phyloP scores from a whole-genome alignment of 192 early-diverging fungal species.

The Jimgerdemannia lactiflua region DNA sequence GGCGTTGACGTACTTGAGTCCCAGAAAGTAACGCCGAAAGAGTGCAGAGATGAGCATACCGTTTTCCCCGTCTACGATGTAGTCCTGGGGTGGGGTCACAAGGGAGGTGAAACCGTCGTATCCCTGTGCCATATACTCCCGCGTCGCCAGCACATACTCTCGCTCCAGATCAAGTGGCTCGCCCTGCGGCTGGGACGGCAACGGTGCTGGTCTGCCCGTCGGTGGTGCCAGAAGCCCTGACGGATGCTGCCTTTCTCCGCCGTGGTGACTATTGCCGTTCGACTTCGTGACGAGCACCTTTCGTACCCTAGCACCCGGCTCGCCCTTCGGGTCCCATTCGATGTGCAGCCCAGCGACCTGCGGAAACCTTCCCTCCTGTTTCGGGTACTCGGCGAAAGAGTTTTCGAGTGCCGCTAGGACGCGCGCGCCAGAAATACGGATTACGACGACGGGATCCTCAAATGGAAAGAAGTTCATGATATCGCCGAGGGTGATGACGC shows the following conservation, averaged over 20 bases:
- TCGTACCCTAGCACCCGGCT: constrained; percentile 47
- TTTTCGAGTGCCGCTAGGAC: constrained; percentile 63
- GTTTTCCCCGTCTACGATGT: constrained; percentile 59
- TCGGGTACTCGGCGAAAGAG: constrained; percentile 61
- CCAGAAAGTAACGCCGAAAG: constrained; percentile 53
- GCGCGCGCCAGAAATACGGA: constrained; percentile 57
- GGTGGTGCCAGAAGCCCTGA: background rate
- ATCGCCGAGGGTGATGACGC: constrained; percentile 56
- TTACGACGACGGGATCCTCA: constrained; percentile 63
- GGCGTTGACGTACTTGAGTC: constrained; percentile 59
- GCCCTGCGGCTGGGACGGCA: constrained; percentile 26
- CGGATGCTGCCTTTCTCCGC: constrained; percentile 6
- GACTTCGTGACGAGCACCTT: constrained; percentile 29
- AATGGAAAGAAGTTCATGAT: constrained; percentile 69
- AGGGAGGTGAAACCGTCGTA: constrained; percentile 58
- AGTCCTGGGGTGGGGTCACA: constrained; percentile 30
- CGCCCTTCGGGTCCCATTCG: constrained; percentile 49
- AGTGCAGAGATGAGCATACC: constrained; percentile 55
- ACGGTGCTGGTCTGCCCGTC: constrained; percentile 25
- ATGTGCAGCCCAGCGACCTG: constrained; percentile 61
- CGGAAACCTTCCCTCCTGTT: constrained; percentile 68
- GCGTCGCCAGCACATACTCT: constrained; percentile 51
- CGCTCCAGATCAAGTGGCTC: constrained; percentile 45
- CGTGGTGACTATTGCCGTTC: background rate
- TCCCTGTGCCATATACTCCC: constrained; percentile 60